These are phyloP conservation scores for Chaetomiaceae sp. DNA, from an alignment of 2,329 filamentous ascomycete genomes.

Conservation along the genomic window DNA sequence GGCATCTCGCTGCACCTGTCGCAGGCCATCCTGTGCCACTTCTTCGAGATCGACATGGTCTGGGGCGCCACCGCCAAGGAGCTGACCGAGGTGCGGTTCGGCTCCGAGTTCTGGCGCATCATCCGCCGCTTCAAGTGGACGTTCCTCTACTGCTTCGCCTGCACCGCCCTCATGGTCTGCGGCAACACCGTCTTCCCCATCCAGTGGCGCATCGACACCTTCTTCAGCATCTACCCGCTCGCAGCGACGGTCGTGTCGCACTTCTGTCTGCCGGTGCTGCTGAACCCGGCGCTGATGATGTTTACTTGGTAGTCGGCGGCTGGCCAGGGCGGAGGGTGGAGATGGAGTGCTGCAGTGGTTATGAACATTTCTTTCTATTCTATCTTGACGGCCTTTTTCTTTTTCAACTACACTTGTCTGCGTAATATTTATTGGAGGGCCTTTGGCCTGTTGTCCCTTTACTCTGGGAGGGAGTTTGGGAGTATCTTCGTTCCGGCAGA, in stretches of 20 bases:
- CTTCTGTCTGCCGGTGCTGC: conserved; percentile 51
- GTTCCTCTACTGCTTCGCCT: conserved; percentile 43
- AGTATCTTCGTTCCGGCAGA: not conserved
- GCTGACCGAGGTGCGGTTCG: conserved; percentile 56
- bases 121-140: conserved; percentile 51
- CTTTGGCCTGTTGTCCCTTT: not conserved
- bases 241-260: conserved; percentile 45
- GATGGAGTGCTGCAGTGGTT: not conserved
- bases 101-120: conserved; percentile 49
- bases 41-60: conserved; percentile 79
- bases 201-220: conserved; percentile 48
- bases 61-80: conserved; percentile 86
- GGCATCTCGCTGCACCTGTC: conserved; percentile 75
- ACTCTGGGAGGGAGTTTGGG: not conserved
- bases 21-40: conserved; percentile 72
- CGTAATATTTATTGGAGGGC: not conserved
- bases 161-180: conserved; percentile 42
- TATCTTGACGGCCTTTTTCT: not conserved
- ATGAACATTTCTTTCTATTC: not conserved
- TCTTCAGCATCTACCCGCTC: conserved; percentile 56
- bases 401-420: not conserved
- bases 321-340: not conserved
- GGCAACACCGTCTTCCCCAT: conserved; percentile 40
- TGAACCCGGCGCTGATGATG: conserved; percentile 60
- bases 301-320: conserved; percentile 46